phyloP scores from a whole-genome alignment of 2,329 filamentous ascomycete species.

The Juglanconis oblonga region DNA sequence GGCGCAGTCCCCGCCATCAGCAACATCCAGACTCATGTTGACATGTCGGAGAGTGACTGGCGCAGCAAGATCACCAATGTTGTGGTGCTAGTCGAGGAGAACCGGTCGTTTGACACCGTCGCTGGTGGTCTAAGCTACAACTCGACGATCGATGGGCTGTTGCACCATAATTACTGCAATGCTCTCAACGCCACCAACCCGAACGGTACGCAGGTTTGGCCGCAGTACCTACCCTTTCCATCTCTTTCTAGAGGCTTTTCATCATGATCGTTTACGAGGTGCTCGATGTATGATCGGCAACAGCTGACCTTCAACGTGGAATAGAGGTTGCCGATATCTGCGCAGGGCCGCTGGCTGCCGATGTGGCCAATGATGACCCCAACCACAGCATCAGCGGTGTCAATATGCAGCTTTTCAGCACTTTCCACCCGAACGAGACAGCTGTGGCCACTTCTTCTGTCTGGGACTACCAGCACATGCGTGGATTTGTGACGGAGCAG shows the following conservation, averaged over 20 bases:
- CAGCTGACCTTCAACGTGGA: not conserved
- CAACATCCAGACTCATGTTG: not conserved
- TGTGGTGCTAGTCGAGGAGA: conserved; percentile 18
- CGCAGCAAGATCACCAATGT: conserved; percentile 17
- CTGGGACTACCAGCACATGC: conserved; percentile 28
- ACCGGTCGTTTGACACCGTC: conserved; percentile 34
- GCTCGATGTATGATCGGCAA: not conserved
- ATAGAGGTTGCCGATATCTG: conserved; percentile 30
- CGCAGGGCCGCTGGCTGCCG: conserved; percentile 33
- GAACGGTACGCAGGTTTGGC: not conserved
- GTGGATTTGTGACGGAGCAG: conserved; percentile 41
- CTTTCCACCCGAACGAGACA: conserved; percentile 18
- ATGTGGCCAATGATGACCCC: conserved; percentile 39
- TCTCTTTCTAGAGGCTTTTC: not conserved
- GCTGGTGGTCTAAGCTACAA: conserved; percentile 37
- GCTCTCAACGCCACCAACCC: conserved; percentile 28
- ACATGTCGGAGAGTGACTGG: conserved; percentile 6
- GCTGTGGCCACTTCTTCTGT: conserved; percentile 14
- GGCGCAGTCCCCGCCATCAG: not conserved
- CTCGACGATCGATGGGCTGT: conserved; percentile 33
- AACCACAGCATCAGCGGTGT: conserved; percentile 40
- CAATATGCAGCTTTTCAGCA: conserved; percentile 34
- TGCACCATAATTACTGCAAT: conserved; percentile 36
- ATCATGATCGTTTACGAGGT: no score
- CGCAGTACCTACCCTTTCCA: conserved; percentile 14